phyloP scores from a whole-genome alignment of 805 yeast genomes.

The Ogataea neopini region DNA sequence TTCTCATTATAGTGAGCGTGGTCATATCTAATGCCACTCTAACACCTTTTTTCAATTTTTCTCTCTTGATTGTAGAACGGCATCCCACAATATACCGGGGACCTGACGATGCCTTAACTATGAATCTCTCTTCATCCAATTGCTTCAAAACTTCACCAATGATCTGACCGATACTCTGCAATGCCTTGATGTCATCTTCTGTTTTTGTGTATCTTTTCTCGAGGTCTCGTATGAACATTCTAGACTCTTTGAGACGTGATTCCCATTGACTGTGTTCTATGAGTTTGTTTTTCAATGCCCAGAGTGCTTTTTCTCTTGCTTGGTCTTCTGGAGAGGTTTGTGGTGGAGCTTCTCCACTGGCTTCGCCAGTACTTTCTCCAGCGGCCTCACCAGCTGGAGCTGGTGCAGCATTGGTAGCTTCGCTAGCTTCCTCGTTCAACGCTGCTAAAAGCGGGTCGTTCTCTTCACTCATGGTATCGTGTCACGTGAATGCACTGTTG shows the following conservation, averaged over 20 bases:
- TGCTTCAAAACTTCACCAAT: slow-evolving; percentile 97
- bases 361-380: slow-evolving; percentile 20
- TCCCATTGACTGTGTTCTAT: slow-evolving; percentile 95
- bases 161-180: slow-evolving; percentile 95
- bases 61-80: slow-evolving; percentile 86
- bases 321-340: slow-evolving; percentile 22
- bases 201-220: slow-evolving; percentile 88
- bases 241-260: slow-evolving; percentile 79
- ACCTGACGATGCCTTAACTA: slow-evolving; percentile 95
- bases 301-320: slow-evolving; percentile 67
- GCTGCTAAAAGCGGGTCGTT: slow-evolving; percentile 79
- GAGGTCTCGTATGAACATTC: slow-evolving; percentile 78
- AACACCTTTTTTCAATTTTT: slow-evolving; percentile 84
- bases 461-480: slow-evolving; percentile 42
- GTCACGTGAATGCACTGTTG: too few relatives aligned
- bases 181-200: slow-evolving; percentile 94
- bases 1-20: slow-evolving; percentile 95
- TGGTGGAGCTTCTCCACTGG: slow-evolving; percentile 1
- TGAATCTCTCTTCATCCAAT: slow-evolving; percentile 89
- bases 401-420: slow-evolving; percentile 16
- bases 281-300: slow-evolving; percentile 78
- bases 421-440: slow-evolving; percentile 42
- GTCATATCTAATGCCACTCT: slow-evolving; percentile 98
- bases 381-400: slow-evolving; percentile 23
- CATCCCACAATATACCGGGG: slow-evolving; percentile 98